These are phyloP conservation scores for Thermothielavioides terrestris DNA, from an alignment of 495 filamentous ascomycete genomes.

Conservation along the genomic window DNA sequence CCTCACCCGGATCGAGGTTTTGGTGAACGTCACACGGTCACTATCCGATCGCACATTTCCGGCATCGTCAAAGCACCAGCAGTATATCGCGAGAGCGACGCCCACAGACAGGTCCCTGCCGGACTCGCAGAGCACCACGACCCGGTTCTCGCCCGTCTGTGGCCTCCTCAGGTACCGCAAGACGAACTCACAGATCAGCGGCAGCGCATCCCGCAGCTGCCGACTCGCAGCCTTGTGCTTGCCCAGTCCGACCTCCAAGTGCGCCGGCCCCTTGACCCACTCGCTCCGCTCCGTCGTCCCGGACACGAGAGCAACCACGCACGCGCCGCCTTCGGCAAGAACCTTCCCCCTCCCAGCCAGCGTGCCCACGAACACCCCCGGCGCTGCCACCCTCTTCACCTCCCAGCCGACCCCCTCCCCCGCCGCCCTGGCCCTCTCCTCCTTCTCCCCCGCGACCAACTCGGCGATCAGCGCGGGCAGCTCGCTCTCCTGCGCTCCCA, in stretches of 20 bases:
- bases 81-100: slow-evolving; percentile 42
- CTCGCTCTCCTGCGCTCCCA: slow-evolving; percentile 53
- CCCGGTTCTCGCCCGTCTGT: slow-evolving; percentile 9
- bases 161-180: slow-evolving; percentile 16
- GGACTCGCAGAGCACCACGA: slow-evolving; percentile 34
- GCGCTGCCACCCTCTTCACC: slow-evolving; percentile 31
- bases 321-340: slow-evolving; percentile 9
- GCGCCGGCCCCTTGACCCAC: slow-evolving; percentile 27
- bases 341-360: slow-evolving; percentile 16
- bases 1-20: slow-evolving; percentile 64
- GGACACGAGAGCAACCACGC: slow-evolving; percentile 25
- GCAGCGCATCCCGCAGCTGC: slow-evolving; percentile 59
- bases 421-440: slow-evolving; percentile 7
- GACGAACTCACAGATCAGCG: slow-evolving; percentile 45
- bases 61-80: slow-evolving; percentile 32
- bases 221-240: slow-evolving; percentile 65
- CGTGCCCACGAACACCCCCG: slow-evolving; percentile 24
- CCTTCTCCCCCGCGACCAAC: slow-evolving; percentile 45
- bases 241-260: slow-evolving; percentile 56
- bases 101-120: slow-evolving; percentile 38
- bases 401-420: slow-evolving; percentile 14
- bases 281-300: slow-evolving; percentile 24
- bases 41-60: slow-evolving; percentile 20
- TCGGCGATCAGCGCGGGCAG: slow-evolving; percentile 53
- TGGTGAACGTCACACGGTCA: slow-evolving; percentile 44